These are phyloP conservation scores for Candida vartiovaarae DNA, from an alignment of 805 yeast genomes.

Conservation along the genomic window DNA sequence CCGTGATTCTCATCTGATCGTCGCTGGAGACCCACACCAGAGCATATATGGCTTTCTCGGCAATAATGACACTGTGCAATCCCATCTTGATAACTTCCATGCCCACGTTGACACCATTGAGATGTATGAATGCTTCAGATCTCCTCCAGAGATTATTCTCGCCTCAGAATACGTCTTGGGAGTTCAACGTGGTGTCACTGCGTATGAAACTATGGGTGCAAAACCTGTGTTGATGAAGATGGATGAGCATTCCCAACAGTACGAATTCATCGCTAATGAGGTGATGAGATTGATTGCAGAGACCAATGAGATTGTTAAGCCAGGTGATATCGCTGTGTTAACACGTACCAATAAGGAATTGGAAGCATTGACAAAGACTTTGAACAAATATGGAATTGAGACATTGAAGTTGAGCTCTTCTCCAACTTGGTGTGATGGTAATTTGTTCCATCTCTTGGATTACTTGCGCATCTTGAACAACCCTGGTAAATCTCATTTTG, in stretches of 20 bases:
- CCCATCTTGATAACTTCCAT: conserved; percentile 15
- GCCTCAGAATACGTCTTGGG: conserved; percentile 28
- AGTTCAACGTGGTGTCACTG: conserved; percentile 1
- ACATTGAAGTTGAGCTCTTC: conserved; percentile 36
- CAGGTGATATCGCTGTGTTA: conserved; percentile 46
- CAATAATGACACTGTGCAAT: conserved; percentile 32
- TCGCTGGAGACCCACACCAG: conserved; percentile 71
- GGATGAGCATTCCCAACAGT: conserved; percentile 29
- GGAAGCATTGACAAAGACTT: conserved; percentile 29
- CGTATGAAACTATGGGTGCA: neutral
- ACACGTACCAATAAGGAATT: conserved; percentile 47
- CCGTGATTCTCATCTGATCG: conserved; percentile 42
- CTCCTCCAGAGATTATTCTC: conserved; percentile 48
- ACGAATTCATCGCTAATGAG: conserved; percentile 38
- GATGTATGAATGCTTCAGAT: conserved; percentile 50
- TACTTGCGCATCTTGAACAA: conserved; percentile 35
- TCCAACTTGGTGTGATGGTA: conserved; percentile 44
- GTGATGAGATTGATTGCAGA: conserved; percentile 33
- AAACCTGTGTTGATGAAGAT: conserved; percentile 22
- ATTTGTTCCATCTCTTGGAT: conserved; percentile 38
- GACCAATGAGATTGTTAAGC: conserved; percentile 36
- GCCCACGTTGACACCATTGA: conserved; percentile 20
- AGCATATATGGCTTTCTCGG: conserved; percentile 65
- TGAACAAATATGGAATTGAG: conserved; percentile 36
- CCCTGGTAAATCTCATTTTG: conserved; percentile 23